These are phyloP conservation scores for Diplosphaera chodatii DNA, from an alignment of 139 green algal genomes.

Conservation along the genomic window DNA sequence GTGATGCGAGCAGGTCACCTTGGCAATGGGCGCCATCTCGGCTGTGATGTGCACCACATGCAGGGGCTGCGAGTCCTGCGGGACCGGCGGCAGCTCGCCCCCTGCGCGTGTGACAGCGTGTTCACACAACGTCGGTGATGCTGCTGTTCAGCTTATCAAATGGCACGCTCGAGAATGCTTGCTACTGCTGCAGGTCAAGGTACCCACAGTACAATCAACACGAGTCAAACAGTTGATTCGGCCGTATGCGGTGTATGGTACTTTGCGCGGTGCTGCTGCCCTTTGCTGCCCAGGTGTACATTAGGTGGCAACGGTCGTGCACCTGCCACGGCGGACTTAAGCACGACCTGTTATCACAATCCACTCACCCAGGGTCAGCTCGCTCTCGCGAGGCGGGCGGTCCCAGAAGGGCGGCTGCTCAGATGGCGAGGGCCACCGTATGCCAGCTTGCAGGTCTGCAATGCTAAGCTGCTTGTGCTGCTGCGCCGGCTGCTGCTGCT, in stretches of 20 bases:
- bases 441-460: slow-evolving; percentile 27
- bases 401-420: slow-evolving; percentile 31
- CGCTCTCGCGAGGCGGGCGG: slow-evolving; percentile 4
- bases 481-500: not conserved
- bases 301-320: too few species aligned
- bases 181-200: too few species aligned
- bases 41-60: slow-evolving; percentile 87
- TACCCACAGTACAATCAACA: too few species aligned
- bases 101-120: not conserved
- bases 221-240: too few species aligned
- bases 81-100: not conserved
- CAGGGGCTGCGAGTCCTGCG: slow-evolving; percentile 25
- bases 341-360: too few species aligned
- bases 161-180: too few species aligned
- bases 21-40: slow-evolving; percentile 90
- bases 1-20: slow-evolving; percentile 63
- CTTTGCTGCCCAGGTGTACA: too few species aligned
- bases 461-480: not conserved
- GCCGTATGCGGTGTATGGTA: too few species aligned
- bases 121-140: too few species aligned
- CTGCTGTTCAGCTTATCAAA: too few species aligned
- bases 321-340: too few species aligned
- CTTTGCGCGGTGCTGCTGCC: too few species aligned
- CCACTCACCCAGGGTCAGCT: not conserved
- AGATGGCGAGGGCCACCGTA: slow-evolving; percentile 29